Conservation (phyloP, 768 basidiomycete species). For the Tulasnella sp. region DNA sequence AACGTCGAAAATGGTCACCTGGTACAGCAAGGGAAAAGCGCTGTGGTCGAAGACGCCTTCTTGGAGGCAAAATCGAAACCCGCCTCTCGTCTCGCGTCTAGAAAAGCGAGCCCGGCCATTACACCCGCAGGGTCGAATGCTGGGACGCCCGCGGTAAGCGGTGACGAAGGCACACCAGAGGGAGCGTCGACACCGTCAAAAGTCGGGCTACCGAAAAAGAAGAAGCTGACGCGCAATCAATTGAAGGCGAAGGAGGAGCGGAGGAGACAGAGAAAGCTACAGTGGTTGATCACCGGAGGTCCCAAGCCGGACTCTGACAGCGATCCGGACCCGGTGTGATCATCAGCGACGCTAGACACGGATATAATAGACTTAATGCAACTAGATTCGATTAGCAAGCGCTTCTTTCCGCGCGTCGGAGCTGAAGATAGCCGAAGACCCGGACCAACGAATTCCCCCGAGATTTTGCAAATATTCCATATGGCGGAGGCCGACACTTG, state of each 20-base stretch:
- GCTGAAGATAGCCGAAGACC: not conserved
- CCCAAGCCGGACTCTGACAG: conserved; percentile 15
- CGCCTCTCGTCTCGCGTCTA: conserved; percentile 33
- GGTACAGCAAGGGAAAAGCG: conserved; percentile 80
- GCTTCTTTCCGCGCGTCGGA: too few species aligned
- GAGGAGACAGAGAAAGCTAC: conserved; percentile 64
- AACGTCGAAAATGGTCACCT: conserved; percentile 79
- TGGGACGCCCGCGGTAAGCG: conserved; percentile 72
- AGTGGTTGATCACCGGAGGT: conserved; percentile 79
- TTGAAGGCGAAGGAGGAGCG: conserved; percentile 84
- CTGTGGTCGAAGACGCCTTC: conserved; percentile 78
- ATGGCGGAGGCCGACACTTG: too few species aligned
- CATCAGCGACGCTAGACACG: not conserved
- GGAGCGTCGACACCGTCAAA: conserved; percentile 33
- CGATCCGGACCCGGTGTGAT: conserved; percentile 2
- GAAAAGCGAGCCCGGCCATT: conserved; percentile 55
- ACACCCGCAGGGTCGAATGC: conserved; percentile 61
- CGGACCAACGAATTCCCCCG: too few species aligned
- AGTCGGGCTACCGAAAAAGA: conserved; percentile 52
- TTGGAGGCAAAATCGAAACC: conserved; percentile 39
- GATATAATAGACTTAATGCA: not conserved
- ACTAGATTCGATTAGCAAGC: too few species aligned
- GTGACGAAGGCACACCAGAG: conserved; percentile 50
- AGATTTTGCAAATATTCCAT: too few species aligned
- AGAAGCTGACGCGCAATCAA: conserved; percentile 86